A percentile compares a stretch with the other conserved stretches of the same genome.
Evolutionary conservation across 257 asterid species (phyloP).

Genomic region (Oldenlandia corymbosa): DNA sequence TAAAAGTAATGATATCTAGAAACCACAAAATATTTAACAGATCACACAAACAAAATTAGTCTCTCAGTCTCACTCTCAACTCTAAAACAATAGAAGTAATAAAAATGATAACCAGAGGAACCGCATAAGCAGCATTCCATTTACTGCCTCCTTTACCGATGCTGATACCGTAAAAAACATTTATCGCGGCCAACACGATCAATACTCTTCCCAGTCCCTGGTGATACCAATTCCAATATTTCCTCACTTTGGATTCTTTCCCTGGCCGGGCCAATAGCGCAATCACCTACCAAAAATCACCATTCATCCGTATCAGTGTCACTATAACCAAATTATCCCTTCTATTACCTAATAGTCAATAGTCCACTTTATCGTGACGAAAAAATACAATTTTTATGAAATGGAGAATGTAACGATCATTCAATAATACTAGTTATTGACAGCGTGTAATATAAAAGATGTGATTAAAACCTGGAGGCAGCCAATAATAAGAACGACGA

Average conservation of each 20-base stretch:
- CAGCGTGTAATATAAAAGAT: too few species aligned
- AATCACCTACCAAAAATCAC: conserved; percentile 38
- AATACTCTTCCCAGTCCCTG: conserved; percentile 47
- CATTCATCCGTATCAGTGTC: too few species aligned
- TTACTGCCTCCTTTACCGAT: conserved; percentile 47
- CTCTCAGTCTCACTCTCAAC: conserved; percentile 40
- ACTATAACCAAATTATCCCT: too few species aligned
- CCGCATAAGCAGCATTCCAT: conserved; percentile 80
- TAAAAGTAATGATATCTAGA: too few species aligned
- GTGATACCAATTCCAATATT: conserved; percentile 96
- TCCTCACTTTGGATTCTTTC: conserved; percentile 57
- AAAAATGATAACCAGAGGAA: conserved; percentile 41
- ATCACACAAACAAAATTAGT: conserved; percentile 22
- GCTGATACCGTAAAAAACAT: conserved; percentile 79
- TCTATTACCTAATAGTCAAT: too few species aligned
- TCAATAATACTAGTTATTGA: too few species aligned
- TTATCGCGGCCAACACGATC: conserved; percentile 51
- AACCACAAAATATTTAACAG: background rate
- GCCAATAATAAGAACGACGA: conserved; percentile 54
- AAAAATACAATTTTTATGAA: too few species aligned
- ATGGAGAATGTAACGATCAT: too few species aligned
- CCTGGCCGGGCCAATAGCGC: conserved; percentile 72
- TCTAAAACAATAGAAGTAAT: conserved; percentile 39
- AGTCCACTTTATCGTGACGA: too few species aligned
- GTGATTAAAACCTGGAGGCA: conserved; percentile 63